Evolutionary conservation across 305 asterid species (phyloP), one percentile per base, ranked within the genome.

Genomic region (Euphrasia arctica): DNA sequence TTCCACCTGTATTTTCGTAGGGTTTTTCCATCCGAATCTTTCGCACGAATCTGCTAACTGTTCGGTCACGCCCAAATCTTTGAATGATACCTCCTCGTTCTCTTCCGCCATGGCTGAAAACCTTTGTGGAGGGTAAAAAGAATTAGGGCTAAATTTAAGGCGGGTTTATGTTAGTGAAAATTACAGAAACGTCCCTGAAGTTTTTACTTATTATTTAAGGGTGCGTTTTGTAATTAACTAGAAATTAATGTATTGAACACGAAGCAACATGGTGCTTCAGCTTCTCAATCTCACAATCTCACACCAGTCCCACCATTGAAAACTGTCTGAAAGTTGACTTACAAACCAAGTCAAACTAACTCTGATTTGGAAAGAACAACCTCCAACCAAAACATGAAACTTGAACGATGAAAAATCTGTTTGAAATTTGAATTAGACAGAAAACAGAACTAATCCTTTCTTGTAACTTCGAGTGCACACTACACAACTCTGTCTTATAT

Each of bases 391-490:
- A 47, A 12, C 22, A 47, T 47, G 52, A 47, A 12, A 6, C 13
- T 18, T n/a, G 2, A 58, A 58, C 11, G 41, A 31, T 9, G 22
- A 31, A 15, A 27, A 62, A 47, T n/a, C 39, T 18, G 22, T 18
- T 18, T 18, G 22, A 18, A 10, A 32, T 13, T 39, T 47, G 15
- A 50, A 42, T 27, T 58, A 58, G 18, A 3, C 15, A n/a, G 14
- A 47, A 47, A 47, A 11, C 52, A 47, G 15, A 12, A 39, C 43
- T 39, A 10, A 10, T 47, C 5, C 13, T 47, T 47, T 8, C 13
- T 47, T 47, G 15, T n/a, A 47, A 63, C 89, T 83, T 80, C 50
- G 73, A 60, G 75, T 74, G 62, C 74, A 81, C 64, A 70, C 76
- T 58, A 75, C 72, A 32, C 63, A 4, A 54, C 15, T 49, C 65